Evolutionary conservation across 129 eudicot genomes (phyloP).

Genomic region (Dittrichia graveolens): DNA sequence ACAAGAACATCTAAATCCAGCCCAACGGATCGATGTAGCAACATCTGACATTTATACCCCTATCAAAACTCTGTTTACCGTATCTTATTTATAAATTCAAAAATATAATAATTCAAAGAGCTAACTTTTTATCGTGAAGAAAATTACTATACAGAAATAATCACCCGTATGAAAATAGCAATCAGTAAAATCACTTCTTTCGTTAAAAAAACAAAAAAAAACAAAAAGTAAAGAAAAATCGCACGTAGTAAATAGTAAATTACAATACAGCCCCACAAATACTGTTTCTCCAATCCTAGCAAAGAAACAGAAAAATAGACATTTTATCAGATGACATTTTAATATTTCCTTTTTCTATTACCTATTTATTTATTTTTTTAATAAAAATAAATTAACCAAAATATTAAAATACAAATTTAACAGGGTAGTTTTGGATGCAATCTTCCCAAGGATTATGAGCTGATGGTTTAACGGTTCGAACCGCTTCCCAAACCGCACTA

Average conservation of each 20-base stretch:
- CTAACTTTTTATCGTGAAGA: no score
- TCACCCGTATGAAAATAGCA: no score
- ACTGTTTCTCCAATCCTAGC: slow-evolving; percentile 9
- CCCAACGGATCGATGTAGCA: no score
- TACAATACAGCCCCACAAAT: background rate
- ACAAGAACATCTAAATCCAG: no score
- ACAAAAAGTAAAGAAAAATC: no score
- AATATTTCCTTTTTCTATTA: background rate
- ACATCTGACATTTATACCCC: no score
- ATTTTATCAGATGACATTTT: background rate
- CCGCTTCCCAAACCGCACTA: slow-evolving; percentile 70
- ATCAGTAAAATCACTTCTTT: no score
- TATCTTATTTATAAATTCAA: no score
- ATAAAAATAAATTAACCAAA: background rate
- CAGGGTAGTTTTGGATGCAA: slow-evolving; percentile 45
- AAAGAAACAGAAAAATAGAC: background rate
- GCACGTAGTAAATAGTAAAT: background rate
- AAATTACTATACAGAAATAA: no score
- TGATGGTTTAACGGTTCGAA: slow-evolving; percentile 38
- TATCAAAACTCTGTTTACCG: no score
- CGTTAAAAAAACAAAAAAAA: no score
- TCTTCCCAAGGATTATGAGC: slow-evolving; percentile 50
- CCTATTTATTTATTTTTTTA: background rate
- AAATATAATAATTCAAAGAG: no score
- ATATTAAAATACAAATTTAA: slow-evolving; percentile 16